Conservation (phyloP, 1,284 basidiomycete species). For the Ganoderma sinense region DNA sequence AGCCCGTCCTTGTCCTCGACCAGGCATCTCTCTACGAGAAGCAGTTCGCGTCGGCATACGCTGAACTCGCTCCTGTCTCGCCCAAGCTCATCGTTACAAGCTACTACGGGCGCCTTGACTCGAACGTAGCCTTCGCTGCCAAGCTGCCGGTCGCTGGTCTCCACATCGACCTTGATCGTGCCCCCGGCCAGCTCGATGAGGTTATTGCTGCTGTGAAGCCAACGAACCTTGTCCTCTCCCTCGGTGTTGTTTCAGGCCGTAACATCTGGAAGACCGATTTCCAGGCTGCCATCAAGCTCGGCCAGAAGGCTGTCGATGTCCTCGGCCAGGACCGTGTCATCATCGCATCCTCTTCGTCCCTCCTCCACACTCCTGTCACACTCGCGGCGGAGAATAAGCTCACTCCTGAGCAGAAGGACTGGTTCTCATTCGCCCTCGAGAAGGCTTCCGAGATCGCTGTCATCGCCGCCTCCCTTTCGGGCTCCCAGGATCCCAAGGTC, state of each 20-base stretch:
- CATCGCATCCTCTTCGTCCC: constrained; percentile 95
- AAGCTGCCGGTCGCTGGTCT: constrained; percentile 95
- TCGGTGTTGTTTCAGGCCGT: constrained; percentile 97
- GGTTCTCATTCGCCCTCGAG: constrained; percentile 99
- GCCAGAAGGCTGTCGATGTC: constrained; percentile 84
- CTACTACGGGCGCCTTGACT: constrained; percentile 96
- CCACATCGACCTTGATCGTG: constrained; percentile 97
- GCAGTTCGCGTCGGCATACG: constrained; percentile 86
- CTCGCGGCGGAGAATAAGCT: constrained; percentile 94
- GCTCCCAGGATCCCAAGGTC: constrained; percentile 79
- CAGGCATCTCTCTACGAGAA: constrained; percentile 81
- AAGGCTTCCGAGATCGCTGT: constrained; percentile 93
- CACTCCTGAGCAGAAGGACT: constrained; percentile 91
- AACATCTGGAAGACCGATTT: constrained; percentile 99
- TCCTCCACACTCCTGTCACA: constrained; percentile 98
- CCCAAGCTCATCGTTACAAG: constrained; percentile 95
- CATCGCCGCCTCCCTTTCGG: constrained; percentile 85
- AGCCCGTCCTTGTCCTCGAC: constrained; percentile 97
- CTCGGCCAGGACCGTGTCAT: constrained; percentile 92
- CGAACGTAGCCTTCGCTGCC: constrained; percentile 89
- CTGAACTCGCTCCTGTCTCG: constrained; percentile 82
- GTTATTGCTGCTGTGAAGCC: constrained; percentile 87
- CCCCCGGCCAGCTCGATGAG: constrained; percentile 87
- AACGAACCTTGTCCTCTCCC: constrained; percentile 86
- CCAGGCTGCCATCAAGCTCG: constrained; percentile 81